Percentiles rank a stretch among this genome's conserved stretches.
These are phyloP conservation scores for Paulownia fortunei DNA, from an alignment of 257 asterid genomes.

Conservation along the genomic window DNA sequence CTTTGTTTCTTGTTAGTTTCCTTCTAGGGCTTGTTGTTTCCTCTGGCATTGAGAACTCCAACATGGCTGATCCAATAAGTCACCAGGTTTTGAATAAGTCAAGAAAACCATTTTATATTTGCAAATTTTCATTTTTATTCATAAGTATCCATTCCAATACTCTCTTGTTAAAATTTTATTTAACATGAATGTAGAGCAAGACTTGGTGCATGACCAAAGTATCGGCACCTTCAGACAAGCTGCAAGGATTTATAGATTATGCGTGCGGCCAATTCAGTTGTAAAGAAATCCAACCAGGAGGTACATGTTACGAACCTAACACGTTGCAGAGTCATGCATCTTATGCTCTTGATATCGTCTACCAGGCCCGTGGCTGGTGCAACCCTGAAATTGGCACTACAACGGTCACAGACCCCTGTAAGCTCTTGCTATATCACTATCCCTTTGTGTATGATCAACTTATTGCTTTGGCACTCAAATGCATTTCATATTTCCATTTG, in stretches of 20 bases:
- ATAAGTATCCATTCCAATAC: background rate
- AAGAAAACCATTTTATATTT: background rate
- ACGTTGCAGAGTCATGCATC: constrained; percentile 26
- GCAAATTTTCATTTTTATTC: background rate
- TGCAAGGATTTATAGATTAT: background rate
- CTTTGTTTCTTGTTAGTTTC: constrained; percentile 3
- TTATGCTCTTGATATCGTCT: constrained; percentile 15
- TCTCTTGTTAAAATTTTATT: background rate
- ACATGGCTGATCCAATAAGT: background rate
- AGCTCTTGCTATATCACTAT: background rate
- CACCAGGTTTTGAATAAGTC: background rate
- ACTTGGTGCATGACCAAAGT: constrained; percentile 15
- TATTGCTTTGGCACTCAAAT: background rate
- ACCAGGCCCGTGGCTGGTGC: background rate
- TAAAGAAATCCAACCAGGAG: constrained; percentile 8
- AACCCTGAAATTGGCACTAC: background rate
- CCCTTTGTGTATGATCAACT: too few relatives aligned
- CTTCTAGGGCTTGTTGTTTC: background rate
- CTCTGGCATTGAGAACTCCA: background rate
- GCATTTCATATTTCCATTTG: background rate
- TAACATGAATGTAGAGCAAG: constrained; percentile 3
- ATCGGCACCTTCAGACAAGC: background rate
- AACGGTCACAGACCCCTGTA: constrained; percentile 23
- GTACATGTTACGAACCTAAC: constrained; percentile 22
- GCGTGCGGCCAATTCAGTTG: background rate